phyloP scores from a whole-genome alignment of 176 grass and related monocot genomes.

The Oryza officinalis region DNA sequence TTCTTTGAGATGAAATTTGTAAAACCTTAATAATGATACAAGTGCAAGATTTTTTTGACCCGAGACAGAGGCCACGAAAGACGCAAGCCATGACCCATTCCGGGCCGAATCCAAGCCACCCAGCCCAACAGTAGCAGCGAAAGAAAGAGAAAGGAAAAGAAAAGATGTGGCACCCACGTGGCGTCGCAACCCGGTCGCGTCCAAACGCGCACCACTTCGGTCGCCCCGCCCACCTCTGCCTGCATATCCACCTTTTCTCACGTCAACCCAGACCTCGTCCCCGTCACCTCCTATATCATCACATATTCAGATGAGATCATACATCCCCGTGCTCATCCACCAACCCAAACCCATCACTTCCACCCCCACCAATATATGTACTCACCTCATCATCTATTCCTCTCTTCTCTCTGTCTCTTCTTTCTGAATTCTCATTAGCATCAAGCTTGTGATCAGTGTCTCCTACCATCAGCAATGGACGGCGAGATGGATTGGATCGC shows the following conservation, averaged over 20 bases:
- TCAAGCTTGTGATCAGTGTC: background rate
- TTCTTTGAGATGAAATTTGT: too few species aligned
- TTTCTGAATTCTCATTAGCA: too few species aligned
- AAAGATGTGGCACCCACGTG: background rate
- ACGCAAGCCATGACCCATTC: too few species aligned
- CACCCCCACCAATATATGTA: too few species aligned
- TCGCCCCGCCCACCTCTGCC: background rate
- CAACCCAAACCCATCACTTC: too few species aligned
- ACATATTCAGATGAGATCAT: background rate
- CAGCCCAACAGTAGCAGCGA: too few species aligned
- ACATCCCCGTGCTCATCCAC: background rate
- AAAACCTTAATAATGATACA: too few species aligned
- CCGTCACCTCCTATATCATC: background rate
- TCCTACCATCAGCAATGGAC: background rate
- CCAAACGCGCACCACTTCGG: background rate
- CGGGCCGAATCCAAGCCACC: too few species aligned
- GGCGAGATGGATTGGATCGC: conserved; percentile 32
- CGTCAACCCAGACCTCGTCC: background rate
- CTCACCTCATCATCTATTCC: too few species aligned
- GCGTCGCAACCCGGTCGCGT: background rate
- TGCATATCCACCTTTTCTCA: background rate
- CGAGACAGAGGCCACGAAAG: too few species aligned
- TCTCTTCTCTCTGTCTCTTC: too few species aligned
- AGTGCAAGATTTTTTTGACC: too few species aligned
- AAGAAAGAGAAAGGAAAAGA: background rate